Evolutionary conservation across 148 eudicot genomes (phyloP).

Genomic region (Cornus kousa): DNA sequence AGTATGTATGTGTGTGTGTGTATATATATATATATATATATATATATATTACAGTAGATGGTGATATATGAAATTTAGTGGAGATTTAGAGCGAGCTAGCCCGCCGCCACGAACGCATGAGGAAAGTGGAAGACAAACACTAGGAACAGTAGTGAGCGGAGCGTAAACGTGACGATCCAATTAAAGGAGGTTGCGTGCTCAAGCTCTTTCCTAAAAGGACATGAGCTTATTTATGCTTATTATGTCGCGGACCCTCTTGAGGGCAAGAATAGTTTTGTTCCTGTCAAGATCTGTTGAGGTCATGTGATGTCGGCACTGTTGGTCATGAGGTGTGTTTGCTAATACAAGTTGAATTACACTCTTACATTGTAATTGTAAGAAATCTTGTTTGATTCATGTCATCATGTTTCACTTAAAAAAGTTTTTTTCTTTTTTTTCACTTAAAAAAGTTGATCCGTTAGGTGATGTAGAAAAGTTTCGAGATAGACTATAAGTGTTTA

Average conservation of each 20-base stretch:
- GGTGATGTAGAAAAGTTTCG: too few species aligned
- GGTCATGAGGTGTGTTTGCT: background rate
- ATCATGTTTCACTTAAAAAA: background rate
- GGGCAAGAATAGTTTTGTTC: background rate
- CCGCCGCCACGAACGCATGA: constrained; percentile 1
- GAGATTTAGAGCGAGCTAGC: background rate
- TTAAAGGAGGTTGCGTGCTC: background rate
- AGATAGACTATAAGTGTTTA: too few species aligned
- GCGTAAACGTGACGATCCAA: background rate
- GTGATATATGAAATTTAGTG: too few species aligned
- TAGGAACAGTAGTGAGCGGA: background rate
- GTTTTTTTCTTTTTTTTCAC: too few species aligned
- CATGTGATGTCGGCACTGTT: background rate
- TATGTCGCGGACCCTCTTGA: background rate
- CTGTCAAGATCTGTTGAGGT: background rate
- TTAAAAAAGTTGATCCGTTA: too few species aligned
- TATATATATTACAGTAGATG: too few species aligned
- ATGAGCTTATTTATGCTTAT: background rate
- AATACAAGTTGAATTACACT: background rate
- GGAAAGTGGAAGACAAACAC: background rate
- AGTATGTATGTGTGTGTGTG: background rate
- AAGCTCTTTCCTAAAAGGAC: background rate
- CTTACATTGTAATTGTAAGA: too few species aligned
- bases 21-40: too few species aligned
- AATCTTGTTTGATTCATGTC: background rate